Percentiles rank a stretch among this genome's conserved stretches.
Conservation (phyloP, 78 protist genomes). For the Bodo saltans region DNA sequence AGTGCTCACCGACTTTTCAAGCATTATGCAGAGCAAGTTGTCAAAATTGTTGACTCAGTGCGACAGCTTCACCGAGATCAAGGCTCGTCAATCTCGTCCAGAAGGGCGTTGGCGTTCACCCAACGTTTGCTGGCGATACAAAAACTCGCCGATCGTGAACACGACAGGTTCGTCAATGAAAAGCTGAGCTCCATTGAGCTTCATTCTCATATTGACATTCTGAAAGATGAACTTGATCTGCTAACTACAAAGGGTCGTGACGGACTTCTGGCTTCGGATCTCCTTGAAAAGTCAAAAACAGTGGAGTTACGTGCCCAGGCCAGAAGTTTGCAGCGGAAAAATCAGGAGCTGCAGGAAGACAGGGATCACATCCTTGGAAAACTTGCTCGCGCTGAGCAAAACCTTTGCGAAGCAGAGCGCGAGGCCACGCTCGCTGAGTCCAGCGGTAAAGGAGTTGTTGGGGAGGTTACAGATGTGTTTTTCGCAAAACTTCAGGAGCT, state of each 20-base stretch:
- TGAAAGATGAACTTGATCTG: not conserved
- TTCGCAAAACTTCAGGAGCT: not conserved
- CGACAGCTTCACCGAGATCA: not conserved
- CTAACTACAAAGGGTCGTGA: too few relatives aligned
- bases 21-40: not conserved
- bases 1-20: not conserved
- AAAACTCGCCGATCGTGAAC: too few relatives aligned
- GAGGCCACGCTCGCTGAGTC: not conserved
- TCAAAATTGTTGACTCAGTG: not conserved
- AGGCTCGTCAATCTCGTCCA: not conserved
- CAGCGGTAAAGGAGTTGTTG: not conserved
- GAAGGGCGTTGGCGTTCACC: not conserved
- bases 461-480: not conserved
- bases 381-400: not conserved
- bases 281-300: not conserved
- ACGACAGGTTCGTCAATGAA: not conserved
- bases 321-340: not conserved
- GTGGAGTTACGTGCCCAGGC: not conserved
- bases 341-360: not conserved
- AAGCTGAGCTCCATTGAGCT: not conserved
- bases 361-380: not conserved
- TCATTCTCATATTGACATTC: not conserved
- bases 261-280: not conserved
- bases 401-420: not conserved
- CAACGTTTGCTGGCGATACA: too few relatives aligned